phyloP scores from a whole-genome alignment of 2,329 filamentous ascomycete genomes.

The Diplodia sapinea region DNA sequence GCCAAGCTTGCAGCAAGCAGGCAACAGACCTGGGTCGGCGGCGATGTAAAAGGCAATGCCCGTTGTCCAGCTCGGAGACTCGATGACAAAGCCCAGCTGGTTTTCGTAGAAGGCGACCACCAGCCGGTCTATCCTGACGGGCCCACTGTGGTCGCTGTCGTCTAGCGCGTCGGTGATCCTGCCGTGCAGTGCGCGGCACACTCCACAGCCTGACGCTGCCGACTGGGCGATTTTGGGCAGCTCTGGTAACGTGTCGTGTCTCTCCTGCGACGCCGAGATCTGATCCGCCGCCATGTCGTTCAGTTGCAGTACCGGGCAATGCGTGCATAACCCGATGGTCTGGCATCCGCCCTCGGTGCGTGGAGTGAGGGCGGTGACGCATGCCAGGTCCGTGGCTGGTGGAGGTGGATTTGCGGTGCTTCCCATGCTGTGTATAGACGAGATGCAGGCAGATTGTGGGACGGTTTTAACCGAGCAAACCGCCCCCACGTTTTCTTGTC shows the following conservation, averaged over 20 bases:
- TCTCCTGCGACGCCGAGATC: neutral
- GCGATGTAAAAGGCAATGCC: neutral
- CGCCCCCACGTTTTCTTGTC: neutral
- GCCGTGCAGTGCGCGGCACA: neutral
- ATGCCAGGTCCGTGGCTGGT: neutral
- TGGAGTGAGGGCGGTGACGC: neutral
- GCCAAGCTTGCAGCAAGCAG: neutral
- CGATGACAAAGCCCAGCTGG: neutral
- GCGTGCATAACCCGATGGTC: neutral
- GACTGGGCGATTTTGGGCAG: neutral
- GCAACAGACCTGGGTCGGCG: neutral
- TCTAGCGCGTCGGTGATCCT: neutral
- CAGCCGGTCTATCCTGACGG: neutral
- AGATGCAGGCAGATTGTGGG: neutral
- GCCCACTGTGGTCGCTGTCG: neutral
- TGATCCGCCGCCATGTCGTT: neutral
- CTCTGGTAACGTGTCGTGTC: neutral
- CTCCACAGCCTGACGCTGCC: neutral
- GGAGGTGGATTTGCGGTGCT: neutral
- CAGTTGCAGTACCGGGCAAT: neutral
- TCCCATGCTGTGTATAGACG: neutral
- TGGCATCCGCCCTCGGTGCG: neutral
- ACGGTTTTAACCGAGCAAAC: neutral
- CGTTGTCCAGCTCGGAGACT: neutral
- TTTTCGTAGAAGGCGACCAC: neutral